Conservation (phyloP, 2,329 filamentous ascomycete genomes). For the Hypoxylon sp. region DNA sequence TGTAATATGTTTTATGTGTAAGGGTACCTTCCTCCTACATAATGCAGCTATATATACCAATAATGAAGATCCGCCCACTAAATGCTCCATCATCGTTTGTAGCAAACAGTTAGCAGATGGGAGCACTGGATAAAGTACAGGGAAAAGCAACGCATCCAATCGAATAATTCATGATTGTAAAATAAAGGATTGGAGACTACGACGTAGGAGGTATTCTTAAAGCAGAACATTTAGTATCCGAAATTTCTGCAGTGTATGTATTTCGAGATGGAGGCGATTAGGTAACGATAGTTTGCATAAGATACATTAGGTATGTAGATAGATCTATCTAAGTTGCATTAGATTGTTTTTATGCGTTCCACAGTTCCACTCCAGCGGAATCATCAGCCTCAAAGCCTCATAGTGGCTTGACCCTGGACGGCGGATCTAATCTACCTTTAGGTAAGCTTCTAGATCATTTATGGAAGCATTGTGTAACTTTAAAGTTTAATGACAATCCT, state of each 20-base stretch:
- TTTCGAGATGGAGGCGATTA: conserved; percentile 15
- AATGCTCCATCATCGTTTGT: conserved; percentile 7
- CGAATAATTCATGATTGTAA: background rate
- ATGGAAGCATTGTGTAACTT: conserved; percentile 43
- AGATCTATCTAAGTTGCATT: conserved; percentile 44
- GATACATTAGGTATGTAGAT: conserved; percentile 12
- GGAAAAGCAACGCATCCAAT: background rate
- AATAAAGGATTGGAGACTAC: background rate
- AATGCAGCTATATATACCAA: conserved; percentile 28
- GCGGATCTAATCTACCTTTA: conserved; percentile 6
- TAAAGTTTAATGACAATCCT: conserved; percentile 30
- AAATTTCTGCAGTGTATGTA: background rate
- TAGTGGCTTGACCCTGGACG: conserved; percentile 42
- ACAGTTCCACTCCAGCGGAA: conserved; percentile 44
- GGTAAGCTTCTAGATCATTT: conserved; percentile 46
- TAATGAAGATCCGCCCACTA: background rate
- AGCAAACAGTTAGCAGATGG: conserved; percentile 14
- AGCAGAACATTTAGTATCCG: background rate
- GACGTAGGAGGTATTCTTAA: background rate
- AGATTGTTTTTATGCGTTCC: conserved; percentile 46
- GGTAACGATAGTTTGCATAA: conserved; percentile 30
- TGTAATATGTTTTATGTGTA: conserved; percentile 21
- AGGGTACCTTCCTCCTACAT: conserved; percentile 18
- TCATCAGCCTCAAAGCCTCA: conserved; percentile 46
- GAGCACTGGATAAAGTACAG: background rate